Evolutionary conservation across 164 flowering plant genomes (phyloP), one percentile per base, ranked within the genome.

Genomic region (Macadamia tetraphylla): DNA sequence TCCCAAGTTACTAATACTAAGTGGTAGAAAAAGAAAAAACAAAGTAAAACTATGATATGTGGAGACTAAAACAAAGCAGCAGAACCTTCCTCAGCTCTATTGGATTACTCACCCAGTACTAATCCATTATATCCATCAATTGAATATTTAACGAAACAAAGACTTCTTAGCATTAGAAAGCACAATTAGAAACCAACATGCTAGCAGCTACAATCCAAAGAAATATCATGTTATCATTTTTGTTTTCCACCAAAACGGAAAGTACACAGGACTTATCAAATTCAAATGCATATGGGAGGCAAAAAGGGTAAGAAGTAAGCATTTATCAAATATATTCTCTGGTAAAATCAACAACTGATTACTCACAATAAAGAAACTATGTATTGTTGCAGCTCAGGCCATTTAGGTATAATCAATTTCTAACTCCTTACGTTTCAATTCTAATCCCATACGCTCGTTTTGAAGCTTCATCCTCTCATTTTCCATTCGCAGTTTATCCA

Each of bases 381-480:
- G 17, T 18, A 55, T 29, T 23, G 51, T 14, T 35, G 61, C 32
- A 66, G 55, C 23, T 15, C 70, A 29, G 14, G 62, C 42, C 31
- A 29, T 53, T 67, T 72, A 67, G 51, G 56, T 76, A 46, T 53
- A 75, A 23, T 76, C 77, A 46, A 67, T 44, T 30, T 73, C 81
- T 77, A 86, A 67, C 64, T 85, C 86, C 72, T 72, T 84, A 15
- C 78, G 79, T 75, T 90, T 87, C 79, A 90, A 65, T 58, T 88
- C 91, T 60, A 91, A 69, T 10, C 80, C 78, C 81, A 86, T 72
- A 0, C 79, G 81, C 69, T 89, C 89, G 66, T 89, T 91, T 68
- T 86, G 89, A 56, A 89, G 81, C 80, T 84, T 88, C 87, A 89
- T 85, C 76, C 79, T 80, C 78, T 85, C 88, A 66, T 89, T 91